A percentile compares a stretch with the other conserved stretches of the same genome.
phyloP scores from a whole-genome alignment of 371 early-diverging fungal species.

The Actinomortierella ambigua region DNA sequence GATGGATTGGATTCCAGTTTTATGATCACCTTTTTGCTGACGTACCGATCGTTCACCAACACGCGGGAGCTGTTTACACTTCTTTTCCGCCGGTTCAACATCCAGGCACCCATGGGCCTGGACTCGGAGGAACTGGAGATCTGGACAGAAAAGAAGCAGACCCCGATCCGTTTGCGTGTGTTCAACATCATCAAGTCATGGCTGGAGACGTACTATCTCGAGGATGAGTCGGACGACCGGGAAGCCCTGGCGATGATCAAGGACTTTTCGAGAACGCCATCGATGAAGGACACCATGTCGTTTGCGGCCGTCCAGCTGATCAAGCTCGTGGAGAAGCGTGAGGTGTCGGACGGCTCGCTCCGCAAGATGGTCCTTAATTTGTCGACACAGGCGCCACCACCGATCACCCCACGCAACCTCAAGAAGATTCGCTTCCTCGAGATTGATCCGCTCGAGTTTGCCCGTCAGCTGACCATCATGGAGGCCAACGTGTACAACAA shows the following conservation, averaged over 20 bases:
- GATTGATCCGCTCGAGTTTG: constrained; percentile 90
- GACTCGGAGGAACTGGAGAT: constrained; percentile 65
- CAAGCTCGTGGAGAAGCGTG: constrained; percentile 72
- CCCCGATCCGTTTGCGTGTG: constrained; percentile 87
- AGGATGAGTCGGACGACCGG: constrained; percentile 66
- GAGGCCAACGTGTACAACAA: constrained; percentile 80
- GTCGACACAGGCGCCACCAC: constrained; percentile 60
- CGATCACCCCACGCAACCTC: constrained; percentile 73
- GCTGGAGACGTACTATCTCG: constrained; percentile 87
- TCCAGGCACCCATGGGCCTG: constrained; percentile 75
- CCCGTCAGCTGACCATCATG: constrained; percentile 91
- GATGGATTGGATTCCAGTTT: constrained; percentile 81
- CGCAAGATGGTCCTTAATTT: constrained; percentile 68
- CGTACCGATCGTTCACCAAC: constrained; percentile 71
- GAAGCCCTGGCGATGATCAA: constrained; percentile 71
- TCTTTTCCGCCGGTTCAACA: constrained; percentile 62
- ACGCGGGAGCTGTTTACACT: constrained; percentile 20
- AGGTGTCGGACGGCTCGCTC: constrained; percentile 55
- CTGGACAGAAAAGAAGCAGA: constrained; percentile 89
- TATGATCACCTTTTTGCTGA: constrained; percentile 85
- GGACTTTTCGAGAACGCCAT: constrained; percentile 72
- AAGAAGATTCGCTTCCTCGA: constrained; percentile 76
- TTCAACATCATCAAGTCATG: constrained; percentile 91
- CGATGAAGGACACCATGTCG: constrained; percentile 74
- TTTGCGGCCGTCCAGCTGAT: constrained; percentile 73